Base-by-base conservation (phyloP, 495 filamentous ascomycete species). In the Bacidia rubella region DNA sequence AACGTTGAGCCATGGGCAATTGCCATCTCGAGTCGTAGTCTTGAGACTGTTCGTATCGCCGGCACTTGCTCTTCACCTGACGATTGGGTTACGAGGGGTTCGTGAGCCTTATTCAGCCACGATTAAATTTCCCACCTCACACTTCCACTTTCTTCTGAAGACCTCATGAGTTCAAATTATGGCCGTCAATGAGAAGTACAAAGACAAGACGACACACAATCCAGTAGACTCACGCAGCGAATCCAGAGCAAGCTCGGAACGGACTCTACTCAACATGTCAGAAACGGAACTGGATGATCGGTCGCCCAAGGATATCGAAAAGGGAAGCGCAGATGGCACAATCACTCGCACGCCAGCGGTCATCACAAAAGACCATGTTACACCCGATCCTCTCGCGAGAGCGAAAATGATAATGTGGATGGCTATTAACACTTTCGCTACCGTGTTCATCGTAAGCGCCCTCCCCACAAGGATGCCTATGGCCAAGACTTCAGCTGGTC, bases 371-470 rank as follows among this genome's bases (percentile, higher is more conserved):
- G 56, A 60, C 35, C 55, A 60, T 42, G 49, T 49, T 39, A 45
- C 47, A 1, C 47, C 50, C n/a, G 52, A 57, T 42, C 49, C 55
- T n/a, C 45, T 48, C 10, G 55, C 58, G 19, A 57, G 53, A 32
- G 40, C 39, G 17, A 60, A 60, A 27, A 26, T 60, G 40, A 15
- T 54, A 10, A 48, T 57, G 29, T 62, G 60, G 60, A 59, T 62
- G 56, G 24, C 41, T 27, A 12, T 62, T 22, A 62, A 62, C 24
- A 62, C 60, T 42, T 1, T 62, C 3, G 60, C 60, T 17, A 62
- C 60, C n/a, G 55, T 62, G 24, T 52, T 52, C 23, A 62, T 62
- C 23, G 60, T 62, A 57, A 54, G 57, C 23, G 40, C 12, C 47
- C 48, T 1, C 11, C 27, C 11, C 19, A 21, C 29, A n/a, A n/a